Percentiles rank a stretch among this genome's conserved stretches.
Evolutionary conservation across 2,329 filamentous ascomycete species (phyloP).

Genomic region (Curvularia sp.): DNA sequence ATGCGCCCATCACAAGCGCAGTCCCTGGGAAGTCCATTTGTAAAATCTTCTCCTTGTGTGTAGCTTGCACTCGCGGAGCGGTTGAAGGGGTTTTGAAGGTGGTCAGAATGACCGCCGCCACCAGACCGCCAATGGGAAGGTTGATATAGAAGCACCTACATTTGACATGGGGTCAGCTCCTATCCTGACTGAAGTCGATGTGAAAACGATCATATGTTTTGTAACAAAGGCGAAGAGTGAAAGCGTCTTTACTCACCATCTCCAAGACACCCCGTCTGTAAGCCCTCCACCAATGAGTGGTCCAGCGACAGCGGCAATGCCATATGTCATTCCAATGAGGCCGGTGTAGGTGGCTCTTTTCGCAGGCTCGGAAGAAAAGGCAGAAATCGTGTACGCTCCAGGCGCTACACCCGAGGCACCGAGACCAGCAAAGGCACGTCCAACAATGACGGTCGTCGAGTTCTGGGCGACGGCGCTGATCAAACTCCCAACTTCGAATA

Average conservation of each 20-base stretch:
- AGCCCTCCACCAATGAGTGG: conserved; percentile 55
- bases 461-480: conserved; percentile 57
- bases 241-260: conserved; percentile 46
- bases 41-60: conserved; percentile 48
- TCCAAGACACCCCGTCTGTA: conserved; percentile 48
- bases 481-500: conserved; percentile 65
- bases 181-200: neutral
- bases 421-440: conserved; percentile 50
- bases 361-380: conserved; percentile 51
- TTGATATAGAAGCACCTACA: conserved; percentile 53
- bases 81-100: conserved; percentile 32
- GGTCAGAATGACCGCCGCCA: conserved; percentile 50
- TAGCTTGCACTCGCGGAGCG: conserved; percentile 30
- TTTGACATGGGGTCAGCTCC: neutral
- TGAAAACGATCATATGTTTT: conserved; percentile 8
- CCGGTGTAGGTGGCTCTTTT: conserved; percentile 52
- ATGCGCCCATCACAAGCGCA: conserved; percentile 49
- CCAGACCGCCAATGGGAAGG: conserved; percentile 55
- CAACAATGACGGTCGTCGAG: conserved; percentile 50
- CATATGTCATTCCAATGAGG: conserved; percentile 49
- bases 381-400: conserved; percentile 53
- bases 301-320: conserved; percentile 49
- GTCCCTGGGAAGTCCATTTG: conserved; percentile 57
- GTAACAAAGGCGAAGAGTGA: neutral
- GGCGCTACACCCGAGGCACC: conserved; percentile 49